Conservation (phyloP, 169 alveolate genomes). For the Babesia ovata region DNA sequence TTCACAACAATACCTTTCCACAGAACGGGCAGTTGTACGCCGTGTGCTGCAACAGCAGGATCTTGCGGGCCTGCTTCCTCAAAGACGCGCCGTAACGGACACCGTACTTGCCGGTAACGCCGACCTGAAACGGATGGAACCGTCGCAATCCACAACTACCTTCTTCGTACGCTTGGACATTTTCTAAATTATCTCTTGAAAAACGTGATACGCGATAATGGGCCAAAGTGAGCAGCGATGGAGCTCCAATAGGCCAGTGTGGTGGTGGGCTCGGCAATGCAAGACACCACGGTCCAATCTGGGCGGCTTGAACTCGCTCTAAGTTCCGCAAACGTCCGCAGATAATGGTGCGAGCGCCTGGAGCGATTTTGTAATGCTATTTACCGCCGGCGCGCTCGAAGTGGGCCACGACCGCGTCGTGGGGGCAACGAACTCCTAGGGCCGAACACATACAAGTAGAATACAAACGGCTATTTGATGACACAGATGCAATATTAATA, state of each 20-base stretch:
- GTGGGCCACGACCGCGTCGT: too few species aligned
- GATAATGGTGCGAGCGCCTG: too few species aligned
- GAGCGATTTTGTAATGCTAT: too few species aligned
- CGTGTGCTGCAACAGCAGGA: conserved; percentile 92
- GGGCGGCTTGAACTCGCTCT: too few species aligned
- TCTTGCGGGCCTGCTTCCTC: conserved; percentile 95
- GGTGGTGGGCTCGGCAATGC: too few species aligned
- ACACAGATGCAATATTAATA: too few species aligned
- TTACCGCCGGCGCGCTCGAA: too few species aligned
- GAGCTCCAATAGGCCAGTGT: not conserved
- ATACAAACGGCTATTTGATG: too few species aligned
- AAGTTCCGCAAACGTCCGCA: too few species aligned
- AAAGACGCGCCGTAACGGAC: conserved; percentile 97
- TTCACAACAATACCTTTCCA: conserved; percentile 85
- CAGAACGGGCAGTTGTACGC: conserved; percentile 95
- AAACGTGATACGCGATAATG: not conserved
- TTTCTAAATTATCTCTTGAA: not conserved
- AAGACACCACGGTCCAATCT: too few species aligned
- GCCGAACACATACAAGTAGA: too few species aligned
- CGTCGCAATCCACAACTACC: conserved; percentile 16
- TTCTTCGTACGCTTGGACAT: conserved; percentile 72
- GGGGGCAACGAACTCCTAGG: too few species aligned
- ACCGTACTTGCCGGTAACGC: conserved; percentile 97
- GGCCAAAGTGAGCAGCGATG: not conserved
- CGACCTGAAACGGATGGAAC: conserved; percentile 84